Conservation (phyloP, 768 basidiomycete genomes). For the Boletus coccyginus region DNA sequence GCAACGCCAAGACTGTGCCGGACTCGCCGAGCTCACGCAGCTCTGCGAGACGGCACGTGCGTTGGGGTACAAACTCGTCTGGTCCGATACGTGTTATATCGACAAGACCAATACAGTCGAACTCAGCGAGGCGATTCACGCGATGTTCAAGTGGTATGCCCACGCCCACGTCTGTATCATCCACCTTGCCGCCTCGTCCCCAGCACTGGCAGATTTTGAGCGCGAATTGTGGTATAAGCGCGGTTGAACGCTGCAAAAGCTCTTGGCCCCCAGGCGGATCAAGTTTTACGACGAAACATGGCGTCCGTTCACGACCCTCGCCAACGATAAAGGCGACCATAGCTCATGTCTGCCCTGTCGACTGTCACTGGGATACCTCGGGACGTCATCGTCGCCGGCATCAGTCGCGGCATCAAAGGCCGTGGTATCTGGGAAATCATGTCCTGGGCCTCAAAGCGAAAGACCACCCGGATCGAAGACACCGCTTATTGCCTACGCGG, state of each 20-base stretch:
- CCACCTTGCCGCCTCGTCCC: slow-evolving; percentile 16
- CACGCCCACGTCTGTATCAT: slow-evolving; percentile 29
- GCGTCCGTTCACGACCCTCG: slow-evolving; percentile 10
- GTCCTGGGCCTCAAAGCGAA: slow-evolving; percentile 30
- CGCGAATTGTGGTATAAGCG: slow-evolving; percentile 27
- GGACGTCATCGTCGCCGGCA: slow-evolving; percentile 16
- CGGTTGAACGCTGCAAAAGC: slow-evolving; percentile 26
- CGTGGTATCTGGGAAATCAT: slow-evolving; percentile 24
- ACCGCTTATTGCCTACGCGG: slow-evolving; percentile 27
- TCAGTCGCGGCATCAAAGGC: slow-evolving; percentile 14
- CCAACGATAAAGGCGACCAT: slow-evolving; percentile 17
- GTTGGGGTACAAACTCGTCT: slow-evolving; percentile 20
- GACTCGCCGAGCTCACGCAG: slow-evolving; percentile 17
- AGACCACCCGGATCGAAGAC: slow-evolving; percentile 30
- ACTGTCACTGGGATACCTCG: slow-evolving; percentile 20
- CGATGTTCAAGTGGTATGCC: slow-evolving; percentile 34
- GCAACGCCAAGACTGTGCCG: neutral
- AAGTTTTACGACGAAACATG: slow-evolving; percentile 27
- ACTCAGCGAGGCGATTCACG: slow-evolving; percentile 30
- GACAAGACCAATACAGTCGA: slow-evolving; percentile 24
- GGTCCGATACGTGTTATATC: slow-evolving; percentile 34
- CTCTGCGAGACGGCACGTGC: slow-evolving; percentile 22
- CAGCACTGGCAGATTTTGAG: slow-evolving; percentile 13
- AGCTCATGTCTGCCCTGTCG: slow-evolving; percentile 11
- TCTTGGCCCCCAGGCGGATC: slow-evolving; percentile 25